These are phyloP conservation scores for Fusarium incarnatum DNA, from an alignment of 2,329 filamentous ascomycete species.

Conservation along the genomic window DNA sequence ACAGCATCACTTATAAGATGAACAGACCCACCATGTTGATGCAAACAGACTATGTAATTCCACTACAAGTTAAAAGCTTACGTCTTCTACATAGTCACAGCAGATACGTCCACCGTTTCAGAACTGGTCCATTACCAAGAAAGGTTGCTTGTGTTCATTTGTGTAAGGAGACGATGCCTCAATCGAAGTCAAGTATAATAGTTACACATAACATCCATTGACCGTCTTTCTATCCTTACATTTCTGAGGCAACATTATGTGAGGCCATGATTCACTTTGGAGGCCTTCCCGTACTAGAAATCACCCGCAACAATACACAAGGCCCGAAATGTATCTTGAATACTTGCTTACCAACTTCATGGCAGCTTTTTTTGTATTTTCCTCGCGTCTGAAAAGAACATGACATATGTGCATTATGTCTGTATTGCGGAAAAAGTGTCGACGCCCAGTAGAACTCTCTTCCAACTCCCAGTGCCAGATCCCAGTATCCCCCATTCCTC, in stretches of 20 bases:
- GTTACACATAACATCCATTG: conserved; percentile 19
- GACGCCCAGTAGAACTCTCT: conserved; percentile 47
- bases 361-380: conserved; percentile 36
- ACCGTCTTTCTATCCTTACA: not conserved
- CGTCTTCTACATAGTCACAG: conserved; percentile 6
- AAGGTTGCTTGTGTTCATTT: conserved; percentile 18
- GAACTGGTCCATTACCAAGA: conserved; percentile 4
- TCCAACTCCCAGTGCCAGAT: conserved; percentile 49
- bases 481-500: conserved; percentile 40
- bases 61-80: not conserved
- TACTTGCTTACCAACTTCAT: conserved; percentile 8
- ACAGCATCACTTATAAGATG: not conserved
- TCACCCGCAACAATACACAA: not conserved
- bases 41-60: not conserved
- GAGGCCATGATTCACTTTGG: not conserved
- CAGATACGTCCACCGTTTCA: conserved; percentile 19
- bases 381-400: conserved; percentile 25
- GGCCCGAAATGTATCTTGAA: not conserved
- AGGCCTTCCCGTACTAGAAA: not conserved
- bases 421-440: conserved; percentile 33
- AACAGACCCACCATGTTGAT: not conserved
- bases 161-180: conserved; percentile 8
- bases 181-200: conserved; percentile 12
- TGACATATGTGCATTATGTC: conserved; percentile 36
- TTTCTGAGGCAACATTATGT: not conserved